A percentile compares a stretch with the other conserved stretches of the same genome.
Evolutionary conservation across 495 filamentous ascomycete species (phyloP).

Genomic region (Xylaria flabelliformis): DNA sequence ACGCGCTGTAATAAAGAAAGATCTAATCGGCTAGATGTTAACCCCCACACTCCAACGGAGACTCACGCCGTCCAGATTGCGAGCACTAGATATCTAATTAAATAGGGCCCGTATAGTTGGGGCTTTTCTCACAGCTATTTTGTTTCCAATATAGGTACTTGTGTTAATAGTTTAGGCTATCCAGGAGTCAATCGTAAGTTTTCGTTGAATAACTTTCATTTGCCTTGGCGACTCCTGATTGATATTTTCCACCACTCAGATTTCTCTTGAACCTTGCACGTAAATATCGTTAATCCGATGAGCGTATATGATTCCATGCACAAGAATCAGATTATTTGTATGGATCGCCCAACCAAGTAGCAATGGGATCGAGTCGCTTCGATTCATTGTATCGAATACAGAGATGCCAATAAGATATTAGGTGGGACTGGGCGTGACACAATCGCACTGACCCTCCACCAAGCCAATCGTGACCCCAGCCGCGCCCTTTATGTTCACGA

Average conservation of each 20-base stretch:
- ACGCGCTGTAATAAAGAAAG: neutral
- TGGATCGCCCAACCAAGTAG: slow-evolving; percentile 31
- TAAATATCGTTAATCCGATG: slow-evolving; percentile 52
- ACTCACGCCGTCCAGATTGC: neutral
- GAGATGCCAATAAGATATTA: slow-evolving; percentile 47
- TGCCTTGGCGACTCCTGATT: too few relatives aligned
- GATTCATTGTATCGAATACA: slow-evolving; percentile 49
- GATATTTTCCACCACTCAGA: too few relatives aligned
- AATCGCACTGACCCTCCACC: too few relatives aligned
- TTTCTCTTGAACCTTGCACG: slow-evolving; percentile 41
- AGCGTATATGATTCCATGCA: slow-evolving; percentile 48
- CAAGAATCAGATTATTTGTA: slow-evolving; percentile 13
- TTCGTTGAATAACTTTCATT: too few relatives aligned
- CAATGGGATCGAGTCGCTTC: slow-evolving; percentile 46
- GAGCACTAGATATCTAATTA: neutral
- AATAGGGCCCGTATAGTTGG: neutral
- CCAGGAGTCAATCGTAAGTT: too few relatives aligned
- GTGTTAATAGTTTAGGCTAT: neutral
- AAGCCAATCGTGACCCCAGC: too few relatives aligned
- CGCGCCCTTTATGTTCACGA: too few relatives aligned
- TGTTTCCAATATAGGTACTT: neutral
- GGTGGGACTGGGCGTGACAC: neutral
- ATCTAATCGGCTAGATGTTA: neutral
- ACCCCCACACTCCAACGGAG: neutral
- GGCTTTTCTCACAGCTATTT: neutral